Base-by-base conservation (phyloP, 2,329 filamentous ascomycete species). In the Aspergillus niger region DNA sequence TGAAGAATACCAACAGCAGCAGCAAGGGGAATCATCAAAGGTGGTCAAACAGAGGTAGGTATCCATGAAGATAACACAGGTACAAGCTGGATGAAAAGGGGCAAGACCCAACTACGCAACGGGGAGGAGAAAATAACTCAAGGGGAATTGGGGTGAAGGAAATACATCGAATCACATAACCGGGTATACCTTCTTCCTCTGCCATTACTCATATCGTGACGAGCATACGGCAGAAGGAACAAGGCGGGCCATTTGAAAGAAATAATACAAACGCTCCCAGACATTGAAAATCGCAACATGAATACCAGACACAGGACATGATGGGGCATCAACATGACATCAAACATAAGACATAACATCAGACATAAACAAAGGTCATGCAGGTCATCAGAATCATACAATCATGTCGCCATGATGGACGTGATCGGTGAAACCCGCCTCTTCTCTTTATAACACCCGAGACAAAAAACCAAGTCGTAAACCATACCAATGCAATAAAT, bases 361-460 rank as follows among this genome's bases (percentile, higher is more conserved):
- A 62, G 38, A 59, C 39, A 58, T 39, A 63, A 36, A 58, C 57
- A 55, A 61, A 57, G 58, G 55, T 69, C 67, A 62, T 63, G 65
- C 63, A 68, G 63, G 66, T 69, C 67, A 65, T 69, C 63, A 69
- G 58, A 69, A 66, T 69, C 67, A 59, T 69, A 68, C 66, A 68
- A 67, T 66, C 67, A 67, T 64, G 66, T 66, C 60, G 62, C 65
- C 66, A 63, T 68, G 65, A 68, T 53, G 65, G 66, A 68, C 66
- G 66, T 59, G 62, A 65, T 67, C 59, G 59, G 61, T 67, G 57
- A 62, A 66, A 61, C 61, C 59, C 62, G 60, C 61, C 61, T 57
- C 55, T 62, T 58, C 50, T 59, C 59, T 61, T 65, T 61, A 43
- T 50, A 60, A 62, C 54, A 58, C 53, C 57, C 59, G 58, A 67